A percentile compares a stretch with the other conserved stretches of the same genome.
These are phyloP conservation scores for Cryptosporidium canis DNA, from an alignment of 169 alveolate genomes.

Conservation along the genomic window DNA sequence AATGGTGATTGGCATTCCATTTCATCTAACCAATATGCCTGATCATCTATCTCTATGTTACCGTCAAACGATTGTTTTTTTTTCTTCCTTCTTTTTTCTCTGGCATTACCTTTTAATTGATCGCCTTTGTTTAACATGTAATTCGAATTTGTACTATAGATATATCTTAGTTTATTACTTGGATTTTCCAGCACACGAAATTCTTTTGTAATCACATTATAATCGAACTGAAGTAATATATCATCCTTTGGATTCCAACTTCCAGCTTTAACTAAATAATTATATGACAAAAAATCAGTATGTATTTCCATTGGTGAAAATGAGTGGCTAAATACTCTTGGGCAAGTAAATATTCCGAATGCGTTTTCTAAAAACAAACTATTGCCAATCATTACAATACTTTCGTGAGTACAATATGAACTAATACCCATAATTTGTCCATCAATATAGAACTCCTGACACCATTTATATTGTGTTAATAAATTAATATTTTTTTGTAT, in stretches of 20 bases:
- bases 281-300: conserved; percentile 63
- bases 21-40: conserved; percentile 68
- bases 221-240: conserved; percentile 50
- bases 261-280: conserved; percentile 58
- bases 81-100: neutral
- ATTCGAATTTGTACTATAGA: neutral
- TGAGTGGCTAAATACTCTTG: conserved; percentile 49
- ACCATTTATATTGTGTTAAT: conserved; percentile 42
- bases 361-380: conserved; percentile 63
- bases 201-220: conserved; percentile 31
- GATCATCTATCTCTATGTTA: neutral
- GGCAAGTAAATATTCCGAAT: conserved; percentile 70
- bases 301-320: conserved; percentile 63
- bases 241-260: conserved; percentile 68
- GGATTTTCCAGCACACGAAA: conserved; percentile 68
- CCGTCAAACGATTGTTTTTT: conserved; percentile 13
- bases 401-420: conserved; percentile 60
- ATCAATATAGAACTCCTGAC: conserved; percentile 63
- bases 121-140: neutral
- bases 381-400: conserved; percentile 61
- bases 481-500: conserved; percentile 53
- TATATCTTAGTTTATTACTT: conserved; percentile 58
- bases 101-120: neutral
- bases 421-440: conserved; percentile 73
- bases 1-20: conserved; percentile 72